Conservation (phyloP, 2,329 filamentous ascomycete species). For the Ilyonectria destructans region DNA sequence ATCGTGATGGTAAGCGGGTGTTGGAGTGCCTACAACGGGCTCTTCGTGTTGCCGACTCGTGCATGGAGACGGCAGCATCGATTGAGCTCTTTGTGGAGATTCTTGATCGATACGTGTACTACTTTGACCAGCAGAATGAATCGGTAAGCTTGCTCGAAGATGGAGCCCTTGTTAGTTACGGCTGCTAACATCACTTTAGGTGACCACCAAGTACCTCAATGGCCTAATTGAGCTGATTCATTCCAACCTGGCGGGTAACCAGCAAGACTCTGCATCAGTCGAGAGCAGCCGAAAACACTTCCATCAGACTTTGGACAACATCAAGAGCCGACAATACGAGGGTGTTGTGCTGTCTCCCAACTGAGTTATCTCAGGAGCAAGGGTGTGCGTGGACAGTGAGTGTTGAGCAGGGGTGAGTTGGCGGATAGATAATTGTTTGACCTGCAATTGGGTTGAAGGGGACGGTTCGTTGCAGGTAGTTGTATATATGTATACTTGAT, state of each 20-base stretch:
- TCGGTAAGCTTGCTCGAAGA: slow-evolving; percentile 70
- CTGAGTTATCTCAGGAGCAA: slow-evolving; percentile 39
- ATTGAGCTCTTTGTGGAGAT: slow-evolving; percentile 99
- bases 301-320: slow-evolving; percentile 94
- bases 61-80: slow-evolving; percentile 98
- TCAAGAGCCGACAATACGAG: slow-evolving; percentile 91
- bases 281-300: slow-evolving; percentile 96
- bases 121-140: slow-evolving; percentile 99
- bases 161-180: not conserved
- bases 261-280: slow-evolving; percentile 84
- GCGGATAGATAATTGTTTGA: slow-evolving; percentile 50
- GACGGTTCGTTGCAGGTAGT: slow-evolving; percentile 40
- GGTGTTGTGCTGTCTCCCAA: slow-evolving; percentile 83
- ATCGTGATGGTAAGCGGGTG: slow-evolving; percentile 97
- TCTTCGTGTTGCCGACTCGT: slow-evolving; percentile 95
- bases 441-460: slow-evolving; percentile 29
- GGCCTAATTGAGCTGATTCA: slow-evolving; percentile 98
- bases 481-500: slow-evolving; percentile 52
- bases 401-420: slow-evolving; percentile 37
- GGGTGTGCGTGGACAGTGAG: slow-evolving; percentile 29
- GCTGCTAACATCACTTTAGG: slow-evolving; percentile 56
- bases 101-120: slow-evolving; percentile 97
- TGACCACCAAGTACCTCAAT: slow-evolving; percentile 98
- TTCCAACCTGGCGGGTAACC: slow-evolving; percentile 91
- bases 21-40: slow-evolving; percentile 96